Conservation (phyloP, 2,329 filamentous ascomycete species). For the Xylogone sp. region DNA sequence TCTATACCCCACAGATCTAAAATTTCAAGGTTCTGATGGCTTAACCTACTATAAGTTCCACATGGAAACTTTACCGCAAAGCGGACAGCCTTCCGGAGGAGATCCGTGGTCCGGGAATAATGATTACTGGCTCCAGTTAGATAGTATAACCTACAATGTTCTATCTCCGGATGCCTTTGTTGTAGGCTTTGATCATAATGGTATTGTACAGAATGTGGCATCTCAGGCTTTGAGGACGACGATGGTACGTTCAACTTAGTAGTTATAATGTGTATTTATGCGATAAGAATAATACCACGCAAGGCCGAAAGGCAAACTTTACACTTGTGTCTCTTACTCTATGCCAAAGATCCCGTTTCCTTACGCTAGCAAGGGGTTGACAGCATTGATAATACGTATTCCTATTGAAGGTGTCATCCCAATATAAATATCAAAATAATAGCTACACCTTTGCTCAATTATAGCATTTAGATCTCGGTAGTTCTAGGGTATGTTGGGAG, state of each 20-base stretch:
- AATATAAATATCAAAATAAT: no score
- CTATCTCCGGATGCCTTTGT: not conserved
- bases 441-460: no score
- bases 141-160: not conserved
- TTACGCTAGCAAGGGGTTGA: no score
- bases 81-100: not conserved
- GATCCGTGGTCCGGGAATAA: not conserved
- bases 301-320: no score
- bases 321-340: no score
- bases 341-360: no score
- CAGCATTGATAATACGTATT: no score
- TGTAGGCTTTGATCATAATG: not conserved
- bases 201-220: not conserved
- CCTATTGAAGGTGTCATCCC: no score
- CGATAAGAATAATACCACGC: no score
- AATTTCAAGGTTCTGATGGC: slow-evolving; percentile 1
- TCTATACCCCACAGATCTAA: slow-evolving; percentile 11
- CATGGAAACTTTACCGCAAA: not conserved
- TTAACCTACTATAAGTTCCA: not conserved
- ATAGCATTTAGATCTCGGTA: no score
- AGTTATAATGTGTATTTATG: no score
- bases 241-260: not conserved
- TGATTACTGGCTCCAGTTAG: not conserved
- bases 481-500: no score
- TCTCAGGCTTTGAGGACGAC: not conserved